These are phyloP conservation scores for Phytophthora hibernalis DNA, from an alignment of 352 stramenopile species.

Conservation along the genomic window DNA sequence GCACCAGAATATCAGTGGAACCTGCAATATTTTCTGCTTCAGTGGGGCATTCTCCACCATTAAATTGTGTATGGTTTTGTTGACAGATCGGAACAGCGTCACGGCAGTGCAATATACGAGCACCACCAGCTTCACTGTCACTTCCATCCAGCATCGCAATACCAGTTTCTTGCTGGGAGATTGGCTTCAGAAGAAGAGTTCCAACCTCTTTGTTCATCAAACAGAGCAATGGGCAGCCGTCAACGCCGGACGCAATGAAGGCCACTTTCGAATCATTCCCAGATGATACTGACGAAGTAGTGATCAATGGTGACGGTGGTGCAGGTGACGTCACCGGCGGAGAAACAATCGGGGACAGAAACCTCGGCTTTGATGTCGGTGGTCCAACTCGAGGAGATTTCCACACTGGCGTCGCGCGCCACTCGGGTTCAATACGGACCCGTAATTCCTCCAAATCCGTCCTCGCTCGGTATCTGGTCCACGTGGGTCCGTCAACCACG, in stretches of 20 bases:
- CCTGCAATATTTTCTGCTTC: neutral
- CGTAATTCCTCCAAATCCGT: conserved; percentile 39
- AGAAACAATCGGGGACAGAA: conserved; percentile 35
- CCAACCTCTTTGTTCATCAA: conserved; percentile 50
- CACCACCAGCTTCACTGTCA: conserved; percentile 6
- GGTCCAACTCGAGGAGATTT: conserved; percentile 34
- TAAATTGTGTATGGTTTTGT: neutral
- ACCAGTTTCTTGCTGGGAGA: conserved; percentile 25
- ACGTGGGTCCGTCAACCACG: conserved; percentile 51
- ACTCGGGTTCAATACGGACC: conserved; percentile 56
- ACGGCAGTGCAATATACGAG: conserved; percentile 43
- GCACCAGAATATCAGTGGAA: conserved; percentile 51
- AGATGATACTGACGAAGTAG: conserved; percentile 5
- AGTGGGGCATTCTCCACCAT: neutral
- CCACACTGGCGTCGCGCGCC: conserved; percentile 42
- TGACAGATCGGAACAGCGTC: conserved; percentile 50
- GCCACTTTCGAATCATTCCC: conserved; percentile 20
- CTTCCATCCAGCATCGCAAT: conserved; percentile 8
- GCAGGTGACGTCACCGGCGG: conserved; percentile 19
- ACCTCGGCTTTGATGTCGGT: conserved; percentile 16
- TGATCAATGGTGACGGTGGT: conserved; percentile 17
- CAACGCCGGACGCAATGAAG: conserved; percentile 47
- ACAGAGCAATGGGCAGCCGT: conserved; percentile 46
- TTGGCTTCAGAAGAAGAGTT: conserved; percentile 44
- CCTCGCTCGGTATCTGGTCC: conserved; percentile 44